Base-by-base conservation (phyloP, 2,329 filamentous ascomycete species). In the Sporothrix brasiliensis region DNA sequence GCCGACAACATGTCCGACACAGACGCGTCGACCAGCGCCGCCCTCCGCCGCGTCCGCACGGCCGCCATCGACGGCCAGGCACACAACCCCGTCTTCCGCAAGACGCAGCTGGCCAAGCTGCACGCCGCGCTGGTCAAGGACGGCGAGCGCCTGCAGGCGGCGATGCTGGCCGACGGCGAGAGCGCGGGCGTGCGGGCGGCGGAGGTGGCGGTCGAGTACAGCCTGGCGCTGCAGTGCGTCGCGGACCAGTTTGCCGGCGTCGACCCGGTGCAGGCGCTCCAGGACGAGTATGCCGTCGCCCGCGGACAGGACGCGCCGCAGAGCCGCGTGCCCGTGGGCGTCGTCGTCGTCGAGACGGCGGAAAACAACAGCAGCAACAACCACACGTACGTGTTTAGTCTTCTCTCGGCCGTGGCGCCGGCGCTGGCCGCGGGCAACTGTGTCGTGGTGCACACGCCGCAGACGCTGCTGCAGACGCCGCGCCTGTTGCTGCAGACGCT, bases 41-140 rank as follows among this genome's bases (percentile, higher is more conserved):
- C 24, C 24, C 53, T 56, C 53, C 53, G 53, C 24, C 53, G 53
- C 24, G 30, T 56, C 24, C 53, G 53, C 24, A 34, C 53, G 24
- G 53, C 53, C 4, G 53, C 53, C 53, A 56, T 56, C 53, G 53
- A 56, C 53, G 53, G 53, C 53, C 53, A 56, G 53, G 53, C 53
- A 11, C 53, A 56, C 53, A 56, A 56, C 53, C 53, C 53, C 24
- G 53, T 56, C 24, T 56, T 56, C 53, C 53, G 53, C 53, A 56
- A 56, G 53, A 56, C 53, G 24, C 53, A 56, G 53, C 53, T 56
- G 53, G 53, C 53, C 24, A 56, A 34, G 9, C 53, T 56, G 53
- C 53, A 56, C 16, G 53, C 53, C 13, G 53, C 53, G 1, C 53
- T 56, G 3, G 4, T 56, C 13, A 16, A 10, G 27, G 13, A 30